These are phyloP conservation scores for Xylariaceae sp. DNA, from an alignment of 2,329 filamentous ascomycete species.

Conservation along the genomic window DNA sequence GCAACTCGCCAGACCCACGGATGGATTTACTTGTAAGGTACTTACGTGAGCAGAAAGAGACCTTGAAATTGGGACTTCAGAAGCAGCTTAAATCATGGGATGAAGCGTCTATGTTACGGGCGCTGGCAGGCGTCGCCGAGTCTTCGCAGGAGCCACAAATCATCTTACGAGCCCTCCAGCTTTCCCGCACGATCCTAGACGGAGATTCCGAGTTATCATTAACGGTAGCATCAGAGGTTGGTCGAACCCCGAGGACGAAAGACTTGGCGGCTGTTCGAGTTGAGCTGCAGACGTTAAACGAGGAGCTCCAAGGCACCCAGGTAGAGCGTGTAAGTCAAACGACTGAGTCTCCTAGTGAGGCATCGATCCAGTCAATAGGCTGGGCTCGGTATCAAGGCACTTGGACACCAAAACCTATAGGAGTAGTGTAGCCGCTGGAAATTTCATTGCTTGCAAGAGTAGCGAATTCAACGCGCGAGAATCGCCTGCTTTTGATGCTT, in stretches of 20 bases:
- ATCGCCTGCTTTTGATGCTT: neutral
- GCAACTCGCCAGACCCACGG: slow-evolving; percentile 33
- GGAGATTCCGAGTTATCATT: slow-evolving; percentile 27
- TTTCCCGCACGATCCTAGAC: slow-evolving; percentile 51
- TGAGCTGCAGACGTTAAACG: slow-evolving; percentile 36
- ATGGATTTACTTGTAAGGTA: slow-evolving; percentile 48
- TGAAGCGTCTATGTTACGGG: slow-evolving; percentile 45
- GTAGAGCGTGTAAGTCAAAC: slow-evolving; percentile 10
- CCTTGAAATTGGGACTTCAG: slow-evolving; percentile 29
- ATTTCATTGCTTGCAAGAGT: neutral
- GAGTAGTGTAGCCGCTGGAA: slow-evolving; percentile 50
- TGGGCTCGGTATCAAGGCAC: slow-evolving; percentile 60
- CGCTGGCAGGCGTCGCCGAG: slow-evolving; percentile 49
- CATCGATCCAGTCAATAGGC: slow-evolving; percentile 37
- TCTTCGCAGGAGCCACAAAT: slow-evolving; percentile 51
- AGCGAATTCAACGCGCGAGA: neutral
- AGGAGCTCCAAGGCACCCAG: slow-evolving; percentile 30
- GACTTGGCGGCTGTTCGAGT: slow-evolving; percentile 35
- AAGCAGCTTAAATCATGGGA: slow-evolving; percentile 47
- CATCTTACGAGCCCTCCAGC: slow-evolving; percentile 52
- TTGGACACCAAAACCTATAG: slow-evolving; percentile 67
- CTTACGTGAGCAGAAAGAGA: slow-evolving; percentile 41
- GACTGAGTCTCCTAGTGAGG: slow-evolving; percentile 27
- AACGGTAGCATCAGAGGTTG: neutral
- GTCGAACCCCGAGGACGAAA: slow-evolving; percentile 5